phyloP scores from a whole-genome alignment of 768 basidiomycete species.

The Daedaleopsis sinensis region DNA sequence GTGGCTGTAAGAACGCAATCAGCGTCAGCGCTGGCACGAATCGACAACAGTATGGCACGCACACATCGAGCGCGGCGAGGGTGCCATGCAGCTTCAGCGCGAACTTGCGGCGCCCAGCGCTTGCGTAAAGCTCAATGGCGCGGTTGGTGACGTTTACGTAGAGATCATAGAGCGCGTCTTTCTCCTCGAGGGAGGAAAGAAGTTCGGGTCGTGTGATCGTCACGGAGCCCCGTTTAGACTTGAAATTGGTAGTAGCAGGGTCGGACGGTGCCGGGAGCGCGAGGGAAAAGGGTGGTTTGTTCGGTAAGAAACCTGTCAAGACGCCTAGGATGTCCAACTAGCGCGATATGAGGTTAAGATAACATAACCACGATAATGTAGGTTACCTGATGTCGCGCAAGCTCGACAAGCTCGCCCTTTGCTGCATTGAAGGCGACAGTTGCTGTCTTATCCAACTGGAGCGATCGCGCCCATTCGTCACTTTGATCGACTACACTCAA shows the following conservation, averaged over 20 bases:
- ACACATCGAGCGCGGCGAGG: constrained; percentile 90
- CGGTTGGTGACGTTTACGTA: constrained; percentile 78
- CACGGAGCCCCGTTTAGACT: constrained; percentile 29
- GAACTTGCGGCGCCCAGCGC: constrained; percentile 82
- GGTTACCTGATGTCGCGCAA: constrained; percentile 86
- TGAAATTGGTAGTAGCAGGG: constrained; percentile 17
- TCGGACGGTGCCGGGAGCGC: constrained; percentile 32
- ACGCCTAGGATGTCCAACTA: constrained; percentile 90
- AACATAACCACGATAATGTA: background rate
- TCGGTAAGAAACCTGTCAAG: constrained; percentile 69
- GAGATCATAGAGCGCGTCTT: constrained; percentile 71
- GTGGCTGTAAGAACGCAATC: constrained; percentile 46
- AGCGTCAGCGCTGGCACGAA: background rate
- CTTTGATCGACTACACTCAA: constrained; percentile 82
- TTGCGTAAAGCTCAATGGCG: constrained; percentile 83
- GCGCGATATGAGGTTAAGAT: constrained; percentile 2
- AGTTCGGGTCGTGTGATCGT: constrained; percentile 65
- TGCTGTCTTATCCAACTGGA: constrained; percentile 49
- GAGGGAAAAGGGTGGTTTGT: constrained; percentile 70
- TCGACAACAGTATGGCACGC: constrained; percentile 34
- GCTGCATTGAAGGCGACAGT: constrained; percentile 65
- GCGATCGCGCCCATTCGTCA: constrained; percentile 64
- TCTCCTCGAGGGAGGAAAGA: constrained; percentile 54
- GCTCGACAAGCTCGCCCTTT: constrained; percentile 87
- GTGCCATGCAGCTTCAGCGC: constrained; percentile 85